Base-by-base conservation (phyloP, 192 early-diverging fungal genomes). In the Coemansia sp. region DNA sequence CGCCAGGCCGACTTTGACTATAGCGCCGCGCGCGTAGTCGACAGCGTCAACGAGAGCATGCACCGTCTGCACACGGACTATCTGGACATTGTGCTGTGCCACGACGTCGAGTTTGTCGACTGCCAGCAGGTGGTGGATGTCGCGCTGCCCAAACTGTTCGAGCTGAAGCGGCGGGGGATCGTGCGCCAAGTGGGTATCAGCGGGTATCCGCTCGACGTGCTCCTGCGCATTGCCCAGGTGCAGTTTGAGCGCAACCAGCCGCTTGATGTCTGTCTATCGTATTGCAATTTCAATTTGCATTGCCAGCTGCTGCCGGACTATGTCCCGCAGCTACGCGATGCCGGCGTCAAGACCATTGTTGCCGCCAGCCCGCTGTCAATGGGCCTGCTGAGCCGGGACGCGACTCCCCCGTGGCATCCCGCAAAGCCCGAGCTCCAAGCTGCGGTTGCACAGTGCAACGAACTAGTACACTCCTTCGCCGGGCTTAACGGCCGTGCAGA, bases 91-190 rank as follows among this genome's bases (percentile, higher is more conserved):
- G 88, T 88, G 1, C 75, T 79, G 39, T 82, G 81, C 29, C 88
- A 90, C 49, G 88, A 90, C 57, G 86, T 90, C 8, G 88, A 90
- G 60, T 90, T 90, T 85, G 86, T 87, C 8, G 62, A 64, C 1
- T 53, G 81, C 19, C 59, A 77, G 2, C 52, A 80, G 6, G 67
- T 84, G 6, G 77, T 83, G 9, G 80, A 79, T 25, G 61, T 73
- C n/a, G 67, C 80, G 0, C 56, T 90, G 34, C 82, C 81, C 40
- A 57, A 75, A 34, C 57, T 90, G 25, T 69, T 68, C 44, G 58
- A 62, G 27, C 44, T 79, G 11, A 68, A 85, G 68, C 39, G 46
- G 8, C 50, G 81, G 41, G 85, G 85, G 7, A 58, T 81, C 30
- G 78, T 90, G 26, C 79, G 78, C 27, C 75, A 81, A 41, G 86